Percentiles rank a stretch among this genome's conserved stretches.
Conservation (phyloP, 352 stramenopile genomes). For the Phytophthora chlamydospora region DNA sequence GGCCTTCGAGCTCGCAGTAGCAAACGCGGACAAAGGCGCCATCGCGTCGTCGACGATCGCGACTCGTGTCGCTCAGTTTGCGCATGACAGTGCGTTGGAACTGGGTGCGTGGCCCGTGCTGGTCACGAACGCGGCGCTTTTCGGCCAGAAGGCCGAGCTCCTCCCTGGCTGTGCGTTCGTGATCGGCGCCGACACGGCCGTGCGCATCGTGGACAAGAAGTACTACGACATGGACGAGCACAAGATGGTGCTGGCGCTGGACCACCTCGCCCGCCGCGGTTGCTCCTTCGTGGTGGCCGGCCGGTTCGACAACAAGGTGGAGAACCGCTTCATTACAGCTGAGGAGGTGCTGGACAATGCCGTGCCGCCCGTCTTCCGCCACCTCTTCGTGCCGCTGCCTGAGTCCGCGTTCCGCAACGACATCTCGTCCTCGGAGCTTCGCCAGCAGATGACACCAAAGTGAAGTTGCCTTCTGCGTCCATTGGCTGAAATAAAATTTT, state of each 20-base stretch:
- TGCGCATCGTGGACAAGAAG: slow-evolving; percentile 90
- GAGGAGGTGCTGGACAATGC: slow-evolving; percentile 54
- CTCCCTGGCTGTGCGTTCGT: slow-evolving; percentile 83
- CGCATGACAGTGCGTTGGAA: slow-evolving; percentile 4
- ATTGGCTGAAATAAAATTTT: slow-evolving; percentile 23
- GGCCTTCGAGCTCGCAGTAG: slow-evolving; percentile 76
- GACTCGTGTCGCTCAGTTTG: slow-evolving; percentile 64
- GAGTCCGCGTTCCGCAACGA: slow-evolving; percentile 87
- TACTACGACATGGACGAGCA: slow-evolving; percentile 86
- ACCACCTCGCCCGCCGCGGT: slow-evolving; percentile 59
- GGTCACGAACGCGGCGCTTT: slow-evolving; percentile 82
- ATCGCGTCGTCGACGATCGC: slow-evolving; percentile 50
- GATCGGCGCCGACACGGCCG: slow-evolving; percentile 89
- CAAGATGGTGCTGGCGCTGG: slow-evolving; percentile 79
- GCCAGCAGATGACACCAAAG: slow-evolving; percentile 30
- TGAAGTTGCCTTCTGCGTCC: not conserved
- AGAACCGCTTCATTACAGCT: slow-evolving; percentile 58
- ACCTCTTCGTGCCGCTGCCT: slow-evolving; percentile 73
- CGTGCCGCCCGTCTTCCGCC: slow-evolving; percentile 53
- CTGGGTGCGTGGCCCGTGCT: slow-evolving; percentile 65
- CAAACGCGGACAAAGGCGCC: slow-evolving; percentile 83
- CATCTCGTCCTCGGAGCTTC: slow-evolving; percentile 88
- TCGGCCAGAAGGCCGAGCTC: slow-evolving; percentile 82
- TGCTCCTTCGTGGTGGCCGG: slow-evolving; percentile 91
- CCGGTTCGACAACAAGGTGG: slow-evolving; percentile 62